Evolutionary conservation across 768 basidiomycete genomes (phyloP).

Genomic region (Boletus patriciae): DNA sequence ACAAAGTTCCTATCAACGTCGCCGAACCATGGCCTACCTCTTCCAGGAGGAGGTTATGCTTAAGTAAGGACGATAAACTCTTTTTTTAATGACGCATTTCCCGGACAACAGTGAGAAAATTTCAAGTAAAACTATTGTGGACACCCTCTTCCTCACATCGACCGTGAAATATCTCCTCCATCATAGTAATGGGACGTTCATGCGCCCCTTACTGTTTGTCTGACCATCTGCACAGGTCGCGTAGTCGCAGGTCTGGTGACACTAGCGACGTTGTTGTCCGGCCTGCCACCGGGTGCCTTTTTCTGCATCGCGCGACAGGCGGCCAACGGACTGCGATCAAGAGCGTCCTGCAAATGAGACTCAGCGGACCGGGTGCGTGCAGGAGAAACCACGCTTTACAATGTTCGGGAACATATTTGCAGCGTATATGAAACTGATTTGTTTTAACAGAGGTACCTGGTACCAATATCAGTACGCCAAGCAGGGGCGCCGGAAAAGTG

Average conservation of each 20-base stretch:
- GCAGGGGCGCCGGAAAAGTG: neutral
- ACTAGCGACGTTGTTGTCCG: neutral
- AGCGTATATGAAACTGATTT: neutral
- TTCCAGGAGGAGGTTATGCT: neutral
- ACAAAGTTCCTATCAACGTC: neutral
- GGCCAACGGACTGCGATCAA: neutral
- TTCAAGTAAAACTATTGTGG: too few species aligned
- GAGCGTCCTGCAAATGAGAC: neutral
- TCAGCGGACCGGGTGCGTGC: neutral
- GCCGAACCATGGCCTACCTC: neutral
- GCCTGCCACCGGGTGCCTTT: conserved; percentile 8
- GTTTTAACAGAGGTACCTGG: neutral
- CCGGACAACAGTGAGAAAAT: too few species aligned
- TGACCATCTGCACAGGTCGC: conserved; percentile 5
- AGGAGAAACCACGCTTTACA: neutral
- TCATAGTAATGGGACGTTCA: neutral
- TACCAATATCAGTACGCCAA: neutral
- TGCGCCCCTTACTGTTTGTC: neutral
- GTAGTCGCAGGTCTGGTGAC: conserved; percentile 3
- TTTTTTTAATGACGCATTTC: neutral
- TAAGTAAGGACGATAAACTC: neutral
- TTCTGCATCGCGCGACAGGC: neutral
- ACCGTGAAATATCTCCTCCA: neutral
- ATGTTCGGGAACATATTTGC: conserved; percentile 2
- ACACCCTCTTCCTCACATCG: neutral